Conservation (phyloP, 345 rosid genomes). For the Gossypium sturtianum region DNA sequence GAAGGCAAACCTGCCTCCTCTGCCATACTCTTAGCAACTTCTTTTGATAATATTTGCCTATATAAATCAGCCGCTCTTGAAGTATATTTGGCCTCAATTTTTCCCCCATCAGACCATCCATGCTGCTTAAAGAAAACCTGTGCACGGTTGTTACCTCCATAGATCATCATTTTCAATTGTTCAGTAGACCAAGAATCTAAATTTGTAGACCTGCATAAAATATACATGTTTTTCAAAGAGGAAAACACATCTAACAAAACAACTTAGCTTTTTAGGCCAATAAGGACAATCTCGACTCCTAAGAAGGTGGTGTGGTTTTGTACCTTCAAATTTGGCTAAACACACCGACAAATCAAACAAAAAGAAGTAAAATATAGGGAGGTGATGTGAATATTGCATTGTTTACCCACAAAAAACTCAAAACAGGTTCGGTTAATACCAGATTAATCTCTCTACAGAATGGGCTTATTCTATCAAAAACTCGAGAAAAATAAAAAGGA, state of each 20-base stretch:
- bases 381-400: neutral
- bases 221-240: neutral
- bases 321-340: neutral
- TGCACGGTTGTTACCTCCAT: constrained; percentile 92
- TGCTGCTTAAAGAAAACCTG: constrained; percentile 93
- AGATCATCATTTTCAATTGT: constrained; percentile 74
- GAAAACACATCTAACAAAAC: neutral
- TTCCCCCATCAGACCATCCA: constrained; percentile 89
- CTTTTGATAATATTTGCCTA: constrained; percentile 75
- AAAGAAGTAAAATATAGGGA: neutral
- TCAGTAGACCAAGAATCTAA: constrained; percentile 92
- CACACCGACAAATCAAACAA: neutral
- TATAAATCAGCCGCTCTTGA: constrained; percentile 92
- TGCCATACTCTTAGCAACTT: constrained; percentile 76
- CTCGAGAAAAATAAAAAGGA: neutral
- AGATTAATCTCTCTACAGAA: neutral
- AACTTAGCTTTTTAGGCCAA: neutral
- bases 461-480: neutral
- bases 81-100: constrained; percentile 96
- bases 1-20: constrained; percentile 57
- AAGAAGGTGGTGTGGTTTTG: neutral
- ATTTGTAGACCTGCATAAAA: constrained; percentile 73
- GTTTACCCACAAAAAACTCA: neutral
- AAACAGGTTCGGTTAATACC: neutral
- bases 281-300: neutral